A percentile compares a stretch with the other conserved stretches of the same genome.
phyloP scores from a whole-genome alignment of 78 protist species.

The Bodo saltans region DNA sequence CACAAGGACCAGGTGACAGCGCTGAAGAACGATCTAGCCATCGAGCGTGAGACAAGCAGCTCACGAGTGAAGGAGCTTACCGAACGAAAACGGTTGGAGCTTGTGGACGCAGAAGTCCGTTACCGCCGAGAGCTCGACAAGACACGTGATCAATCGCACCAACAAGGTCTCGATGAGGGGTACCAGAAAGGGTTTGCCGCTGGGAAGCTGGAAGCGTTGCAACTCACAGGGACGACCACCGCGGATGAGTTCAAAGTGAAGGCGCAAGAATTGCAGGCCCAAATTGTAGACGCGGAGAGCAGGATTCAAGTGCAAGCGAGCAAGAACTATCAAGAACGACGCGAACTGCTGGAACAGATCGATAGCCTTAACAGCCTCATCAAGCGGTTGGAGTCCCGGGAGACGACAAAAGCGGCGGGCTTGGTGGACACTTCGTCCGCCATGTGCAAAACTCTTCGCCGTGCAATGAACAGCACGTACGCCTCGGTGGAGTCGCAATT shows the following conservation, averaged over 20 bases:
- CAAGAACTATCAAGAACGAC: slow-evolving; percentile 2
- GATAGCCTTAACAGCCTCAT: background rate
- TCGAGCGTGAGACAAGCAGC: slow-evolving; percentile 7
- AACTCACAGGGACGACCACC: background rate
- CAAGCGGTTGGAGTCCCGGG: background rate
- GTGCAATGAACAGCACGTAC: slow-evolving; percentile 5
- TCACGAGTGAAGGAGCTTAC: background rate
- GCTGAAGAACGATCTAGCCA: background rate
- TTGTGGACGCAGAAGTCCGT: background rate
- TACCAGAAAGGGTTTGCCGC: background rate
- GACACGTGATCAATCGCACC: background rate
- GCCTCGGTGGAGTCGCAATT: background rate
- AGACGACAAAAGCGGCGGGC: background rate
- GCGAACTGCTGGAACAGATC: background rate
- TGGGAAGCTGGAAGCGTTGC: slow-evolving; percentile 6
- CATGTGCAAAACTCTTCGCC: background rate
- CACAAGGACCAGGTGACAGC: background rate
- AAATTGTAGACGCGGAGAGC: background rate
- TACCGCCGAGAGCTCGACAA: background rate
- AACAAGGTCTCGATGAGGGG: slow-evolving; percentile 19
- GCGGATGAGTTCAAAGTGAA: background rate
- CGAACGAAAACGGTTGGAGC: slow-evolving; percentile 2
- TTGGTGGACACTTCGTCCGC: background rate
- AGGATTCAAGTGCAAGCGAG: background rate
- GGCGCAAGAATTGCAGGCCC: background rate